A percentile compares a stretch with the other conserved stretches of the same genome.
Conservation (phyloP, 371 early-diverging fungal species). For the Rhizopus microsporus region DNA sequence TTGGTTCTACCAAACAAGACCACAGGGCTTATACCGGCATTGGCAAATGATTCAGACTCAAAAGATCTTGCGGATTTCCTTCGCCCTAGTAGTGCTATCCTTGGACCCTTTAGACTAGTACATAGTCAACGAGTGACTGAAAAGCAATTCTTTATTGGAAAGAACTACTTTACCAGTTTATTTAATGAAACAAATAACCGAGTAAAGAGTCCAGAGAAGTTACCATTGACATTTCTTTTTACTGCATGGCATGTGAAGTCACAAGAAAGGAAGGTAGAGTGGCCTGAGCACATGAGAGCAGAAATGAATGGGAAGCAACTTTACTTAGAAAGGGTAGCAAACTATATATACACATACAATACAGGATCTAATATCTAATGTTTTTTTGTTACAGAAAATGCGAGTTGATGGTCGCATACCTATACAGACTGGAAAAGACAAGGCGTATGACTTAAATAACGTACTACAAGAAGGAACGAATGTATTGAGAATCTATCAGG, state of each 20-base stretch:
- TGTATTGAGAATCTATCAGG: constrained; percentile 23
- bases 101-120: not conserved
- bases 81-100: not conserved
- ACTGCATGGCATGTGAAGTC: constrained; percentile 25
- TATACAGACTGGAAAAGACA: constrained; percentile 36
- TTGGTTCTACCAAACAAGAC: not conserved
- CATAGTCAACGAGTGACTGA: constrained; percentile 1
- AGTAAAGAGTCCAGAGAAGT: not conserved
- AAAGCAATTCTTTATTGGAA: not conserved
- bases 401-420: constrained; percentile 13
- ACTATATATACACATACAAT: not conserved
- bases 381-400: constrained; percentile 5
- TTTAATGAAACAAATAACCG: not conserved
- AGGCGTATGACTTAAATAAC: constrained; percentile 28
- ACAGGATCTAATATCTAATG: too few species aligned
- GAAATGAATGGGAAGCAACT: constrained; percentile 21
- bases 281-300: constrained; percentile 31
- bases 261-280: constrained; percentile 30
- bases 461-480: constrained; percentile 26
- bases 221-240: constrained; percentile 28
- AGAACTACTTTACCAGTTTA: not conserved
- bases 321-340: constrained; percentile 25
- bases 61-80: not conserved
- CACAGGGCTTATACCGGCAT: not conserved
- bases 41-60: not conserved